Base-by-base conservation (phyloP, 2,329 filamentous ascomycete species). In the Nemania sp. region DNA sequence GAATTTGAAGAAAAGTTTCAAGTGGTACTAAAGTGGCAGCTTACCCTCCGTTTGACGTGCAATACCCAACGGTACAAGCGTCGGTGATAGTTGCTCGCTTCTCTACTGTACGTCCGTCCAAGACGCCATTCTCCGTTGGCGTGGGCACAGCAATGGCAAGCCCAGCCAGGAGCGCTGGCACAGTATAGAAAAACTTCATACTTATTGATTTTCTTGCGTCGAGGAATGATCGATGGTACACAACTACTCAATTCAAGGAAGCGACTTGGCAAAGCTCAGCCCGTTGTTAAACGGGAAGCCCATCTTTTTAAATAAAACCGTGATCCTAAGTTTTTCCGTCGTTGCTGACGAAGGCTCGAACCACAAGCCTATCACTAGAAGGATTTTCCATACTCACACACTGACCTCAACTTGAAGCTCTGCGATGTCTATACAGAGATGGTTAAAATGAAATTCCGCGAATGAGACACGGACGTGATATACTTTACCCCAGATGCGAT, bases 61-160 rank as follows among this genome's bases (percentile, higher is more conserved):
- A 71, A 56, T 69, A 73, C 6, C 72, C 71, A 36, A 73, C 62
- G 49, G 65, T 52, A 50, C 68, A 71, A n/a, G 68, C 66, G 44
- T 73, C 71, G 6, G 66, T 70, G 61, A 72, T 65, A 59, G 68
- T 58, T 46, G 71, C 70, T 41, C 69, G 68, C 66, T 72, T 72
- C 57, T 62, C 59, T 11, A 72, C 53, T 23, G 61, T 65, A 44
- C 64, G 64, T 47, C 54, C 61, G 30, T 62, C 61, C 28, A 65
- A 51, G 36, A 60, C 51, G 28, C 66, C 60, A 33, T 66, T 50
- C 58, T 56, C 46, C 1, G 68, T 69, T 40, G 65, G 67, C 15
- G 66, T 69, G 28, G 70, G 67, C 31, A 54, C 57, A 34, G 70
- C 71, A 53, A 46, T 58, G 61, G 60, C 66, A 39, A 72, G 49